phyloP scores from a whole-genome alignment of 177 flowering plant species.

The Vitis hybrid region DNA sequence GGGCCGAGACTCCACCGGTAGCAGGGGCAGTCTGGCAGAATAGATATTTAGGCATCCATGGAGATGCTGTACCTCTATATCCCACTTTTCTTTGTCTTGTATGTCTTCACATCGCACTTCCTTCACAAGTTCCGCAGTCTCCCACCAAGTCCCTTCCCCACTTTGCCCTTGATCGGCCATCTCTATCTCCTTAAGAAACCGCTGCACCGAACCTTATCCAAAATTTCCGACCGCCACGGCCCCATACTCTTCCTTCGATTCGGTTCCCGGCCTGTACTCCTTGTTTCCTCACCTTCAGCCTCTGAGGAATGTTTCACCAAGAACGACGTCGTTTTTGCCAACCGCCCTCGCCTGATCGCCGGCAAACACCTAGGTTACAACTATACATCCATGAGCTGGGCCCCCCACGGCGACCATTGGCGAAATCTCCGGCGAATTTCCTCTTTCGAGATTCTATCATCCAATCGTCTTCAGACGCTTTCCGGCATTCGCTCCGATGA shows the following conservation, averaged over 20 bases:
- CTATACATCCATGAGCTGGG: constrained; percentile 21
- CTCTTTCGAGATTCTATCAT: constrained; percentile 24
- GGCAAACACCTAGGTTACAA: constrained; percentile 27
- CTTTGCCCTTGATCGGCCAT: no score
- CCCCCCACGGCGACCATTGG: constrained; percentile 30
- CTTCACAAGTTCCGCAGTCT: no score
- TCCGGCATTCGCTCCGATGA: constrained; percentile 22
- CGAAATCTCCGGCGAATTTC: constrained; percentile 21
- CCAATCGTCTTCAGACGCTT: constrained; percentile 23
- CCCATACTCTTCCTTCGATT: constrained; percentile 20
- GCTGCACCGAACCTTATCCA: constrained; percentile 18
- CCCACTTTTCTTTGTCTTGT: no score
- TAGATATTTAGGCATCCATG: no score
- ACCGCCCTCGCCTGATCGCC: constrained; percentile 28
- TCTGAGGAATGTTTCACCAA: constrained; percentile 30
- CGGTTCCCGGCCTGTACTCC: constrained; percentile 21
- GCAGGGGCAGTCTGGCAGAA: no score
- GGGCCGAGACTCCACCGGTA: no score
- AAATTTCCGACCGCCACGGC: constrained; percentile 18
- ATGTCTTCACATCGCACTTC: no score
- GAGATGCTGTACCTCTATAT: no score
- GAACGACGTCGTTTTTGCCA: constrained; percentile 35
- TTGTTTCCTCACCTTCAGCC: constrained; percentile 23
- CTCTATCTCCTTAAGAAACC: constrained; percentile 15
- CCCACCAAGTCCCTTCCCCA: no score